phyloP scores from a whole-genome alignment of 176 grass and related monocot species.

The Musa itinerans region DNA sequence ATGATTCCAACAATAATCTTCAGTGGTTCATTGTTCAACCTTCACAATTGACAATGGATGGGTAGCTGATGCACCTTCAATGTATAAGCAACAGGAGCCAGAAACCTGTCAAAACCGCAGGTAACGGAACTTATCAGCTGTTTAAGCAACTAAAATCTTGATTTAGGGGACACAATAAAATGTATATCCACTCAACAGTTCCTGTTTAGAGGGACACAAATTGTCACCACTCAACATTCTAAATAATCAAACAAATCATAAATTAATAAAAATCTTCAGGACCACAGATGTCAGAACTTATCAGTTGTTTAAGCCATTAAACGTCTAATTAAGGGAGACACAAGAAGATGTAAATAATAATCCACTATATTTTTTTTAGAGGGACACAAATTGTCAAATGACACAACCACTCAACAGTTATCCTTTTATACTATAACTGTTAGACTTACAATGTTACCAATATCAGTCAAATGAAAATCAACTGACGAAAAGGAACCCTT shows the following conservation, averaged over 20 bases:
- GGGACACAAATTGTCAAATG: too few species aligned
- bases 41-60: slow-evolving; percentile 73
- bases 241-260: too few species aligned
- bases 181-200: too few species aligned
- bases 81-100: slow-evolving; percentile 58
- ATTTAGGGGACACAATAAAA: background rate
- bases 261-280: too few species aligned
- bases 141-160: background rate
- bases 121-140: background rate
- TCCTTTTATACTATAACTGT: background rate
- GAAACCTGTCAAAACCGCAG: slow-evolving; percentile 32
- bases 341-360: too few species aligned
- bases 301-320: too few species aligned
- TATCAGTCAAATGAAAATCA: slow-evolving; percentile 64
- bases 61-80: slow-evolving; percentile 71
- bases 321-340: too few species aligned
- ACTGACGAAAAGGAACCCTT: slow-evolving; percentile 59
- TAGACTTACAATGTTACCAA: slow-evolving; percentile 61
- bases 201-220: too few species aligned
- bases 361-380: too few species aligned
- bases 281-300: too few species aligned
- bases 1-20: slow-evolving; percentile 3
- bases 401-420: too few species aligned
- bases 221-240: too few species aligned
- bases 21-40: slow-evolving; percentile 32